Evolutionary conservation across 805 yeast species (phyloP).

Genomic region (Saccharomycopsis fodiens): DNA sequence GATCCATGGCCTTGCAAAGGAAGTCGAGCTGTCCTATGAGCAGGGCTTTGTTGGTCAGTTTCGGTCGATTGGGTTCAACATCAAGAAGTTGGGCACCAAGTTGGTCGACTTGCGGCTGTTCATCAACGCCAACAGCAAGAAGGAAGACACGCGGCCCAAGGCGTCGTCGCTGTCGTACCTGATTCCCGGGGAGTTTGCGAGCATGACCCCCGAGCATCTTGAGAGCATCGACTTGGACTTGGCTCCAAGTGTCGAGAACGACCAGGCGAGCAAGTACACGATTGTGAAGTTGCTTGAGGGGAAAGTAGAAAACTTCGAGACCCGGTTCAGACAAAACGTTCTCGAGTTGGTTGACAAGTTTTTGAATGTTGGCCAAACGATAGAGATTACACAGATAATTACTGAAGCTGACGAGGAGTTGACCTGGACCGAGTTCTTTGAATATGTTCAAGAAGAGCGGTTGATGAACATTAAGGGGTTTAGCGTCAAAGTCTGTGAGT

Average conservation of each 20-base stretch:
- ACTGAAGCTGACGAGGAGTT: conserved; percentile 2
- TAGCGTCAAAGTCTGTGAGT: background rate
- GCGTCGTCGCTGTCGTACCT: background rate
- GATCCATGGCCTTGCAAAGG: conserved; percentile 12
- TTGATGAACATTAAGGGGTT: background rate
- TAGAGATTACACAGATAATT: background rate
- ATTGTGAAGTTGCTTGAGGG: conserved; percentile 1
- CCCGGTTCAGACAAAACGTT: background rate
- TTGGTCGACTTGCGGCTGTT: conserved; percentile 4
- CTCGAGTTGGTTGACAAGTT: conserved; percentile 2
- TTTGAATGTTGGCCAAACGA: background rate
- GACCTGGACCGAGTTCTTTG: conserved; percentile 8
- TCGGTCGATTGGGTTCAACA: conserved; percentile 11
- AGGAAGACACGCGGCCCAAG: background rate
- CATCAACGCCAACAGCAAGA: conserved; percentile 6
- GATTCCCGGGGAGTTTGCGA: conserved; percentile 9
- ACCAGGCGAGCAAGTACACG: background rate
- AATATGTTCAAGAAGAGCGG: background rate
- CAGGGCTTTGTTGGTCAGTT: conserved; percentile 8
- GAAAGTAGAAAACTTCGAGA: background rate
- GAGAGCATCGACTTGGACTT: background rate
- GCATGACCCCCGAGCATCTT: conserved; percentile 7
- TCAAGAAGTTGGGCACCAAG: conserved; percentile 13
- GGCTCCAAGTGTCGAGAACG: background rate
- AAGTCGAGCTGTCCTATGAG: conserved; percentile 11